phyloP scores from a whole-genome alignment of 768 basidiomycete species.

The Galerina marginata region DNA sequence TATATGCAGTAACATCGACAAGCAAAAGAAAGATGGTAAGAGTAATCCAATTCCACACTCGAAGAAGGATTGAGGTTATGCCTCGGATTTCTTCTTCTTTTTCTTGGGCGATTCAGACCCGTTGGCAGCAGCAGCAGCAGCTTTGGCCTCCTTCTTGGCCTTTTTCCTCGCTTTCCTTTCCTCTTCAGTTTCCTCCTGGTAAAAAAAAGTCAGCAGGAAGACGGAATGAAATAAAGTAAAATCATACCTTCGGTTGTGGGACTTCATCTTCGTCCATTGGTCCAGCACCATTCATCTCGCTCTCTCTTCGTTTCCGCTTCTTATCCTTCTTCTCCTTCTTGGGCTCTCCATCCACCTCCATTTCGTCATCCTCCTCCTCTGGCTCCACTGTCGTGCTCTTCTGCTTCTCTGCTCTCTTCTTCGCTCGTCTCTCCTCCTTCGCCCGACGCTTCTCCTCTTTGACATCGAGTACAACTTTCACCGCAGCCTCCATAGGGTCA shows the following conservation, averaged over 20 bases:
- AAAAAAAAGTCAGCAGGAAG: slow-evolving; percentile 3
- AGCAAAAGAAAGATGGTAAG: slow-evolving; percentile 26
- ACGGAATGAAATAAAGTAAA: slow-evolving; percentile 12
- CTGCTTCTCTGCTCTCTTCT: slow-evolving; percentile 63
- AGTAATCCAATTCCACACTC: slow-evolving; percentile 10
- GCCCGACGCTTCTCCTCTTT: slow-evolving; percentile 86
- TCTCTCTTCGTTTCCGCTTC: slow-evolving; percentile 55
- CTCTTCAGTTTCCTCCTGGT: slow-evolving; percentile 75
- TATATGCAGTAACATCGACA: slow-evolving; percentile 24
- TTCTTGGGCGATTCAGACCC: slow-evolving; percentile 44
- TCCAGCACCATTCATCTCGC: slow-evolving; percentile 23
- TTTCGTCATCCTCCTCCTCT: slow-evolving; percentile 41
- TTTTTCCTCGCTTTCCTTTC: slow-evolving; percentile 83
- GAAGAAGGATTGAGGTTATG: slow-evolving; percentile 23
- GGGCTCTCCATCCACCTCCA: slow-evolving; percentile 51
- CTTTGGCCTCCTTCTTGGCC: slow-evolving; percentile 80
- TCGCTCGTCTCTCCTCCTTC: slow-evolving; percentile 80
- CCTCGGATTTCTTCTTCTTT: slow-evolving; percentile 67
- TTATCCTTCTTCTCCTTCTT: slow-evolving; percentile 43
- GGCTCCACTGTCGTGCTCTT: slow-evolving; percentile 27
- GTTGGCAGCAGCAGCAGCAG: slow-evolving; percentile 43
- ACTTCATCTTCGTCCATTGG: slow-evolving; percentile 36
- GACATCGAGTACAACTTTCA: slow-evolving; percentile 77
- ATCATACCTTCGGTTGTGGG: slow-evolving; percentile 46
- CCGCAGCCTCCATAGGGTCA: slow-evolving; percentile 74